Evolutionary conservation across 83 land plant genomes (phyloP), one percentile per base, ranked within the genome.

Genomic region (Thuja plicata): DNA sequence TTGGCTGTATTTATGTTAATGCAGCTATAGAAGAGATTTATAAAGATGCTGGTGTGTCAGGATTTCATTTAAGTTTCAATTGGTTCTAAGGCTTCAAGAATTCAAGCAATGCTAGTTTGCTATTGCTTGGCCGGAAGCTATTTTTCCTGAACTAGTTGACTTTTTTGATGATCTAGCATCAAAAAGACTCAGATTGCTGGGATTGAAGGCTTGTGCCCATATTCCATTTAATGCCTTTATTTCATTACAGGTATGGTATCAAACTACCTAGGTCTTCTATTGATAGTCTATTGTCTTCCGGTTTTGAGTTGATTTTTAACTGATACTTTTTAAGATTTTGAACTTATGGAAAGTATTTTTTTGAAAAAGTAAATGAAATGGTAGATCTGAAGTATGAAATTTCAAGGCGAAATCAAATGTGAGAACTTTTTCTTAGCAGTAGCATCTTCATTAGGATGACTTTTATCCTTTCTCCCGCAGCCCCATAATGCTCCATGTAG

Each of bases 101-200:
- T n/a, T n/a, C n/a, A 30, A 91, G 80, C n/a, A 96, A 93, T 91
- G 93, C 97, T 50, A 92, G 87, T 88, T 94, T 89, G 99, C 98
- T 78, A 92, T 95, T 86, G 91, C 95, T 86, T 98, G 99, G 99
- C 88, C 97, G 87, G 99, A 98, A 92, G 90, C 94, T 41, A 95
- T 96, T 66, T 98, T 98, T 91, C 96, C 97, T 60, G 94, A 91
- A 30, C 54, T 96, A 86, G 89, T 71, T 50, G 81, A 52, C 52
- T 46, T 46, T 84, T 66, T 82, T 40, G 85, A 87, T 82, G 91
- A 89, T 37, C 84, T 88, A 88, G 87, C 87, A 84, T 54, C 38
- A 12, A 88, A 89, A 88, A 95, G 87, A 83, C 91, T 78, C 43
- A 84, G 79, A n/a, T 34, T 83, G 41, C 43, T 90, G 86, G 90